A percentile compares a stretch with the other conserved stretches of the same genome.
These are phyloP conservation scores for Phaeolepiota aurea DNA, from an alignment of 768 basidiomycete genomes.

Conservation along the genomic window DNA sequence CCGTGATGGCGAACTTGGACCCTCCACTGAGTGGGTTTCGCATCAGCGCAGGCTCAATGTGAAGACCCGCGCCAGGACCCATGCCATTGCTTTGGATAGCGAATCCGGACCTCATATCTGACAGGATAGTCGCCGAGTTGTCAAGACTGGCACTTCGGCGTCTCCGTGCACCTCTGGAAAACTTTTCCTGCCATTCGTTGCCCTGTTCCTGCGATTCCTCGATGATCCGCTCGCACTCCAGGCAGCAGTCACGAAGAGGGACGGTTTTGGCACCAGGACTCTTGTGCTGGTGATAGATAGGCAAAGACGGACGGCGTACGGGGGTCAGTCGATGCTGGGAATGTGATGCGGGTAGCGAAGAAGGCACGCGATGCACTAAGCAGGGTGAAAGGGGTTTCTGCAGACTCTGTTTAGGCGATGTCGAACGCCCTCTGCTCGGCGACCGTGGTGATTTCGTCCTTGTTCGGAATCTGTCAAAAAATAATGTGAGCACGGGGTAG, in stretches of 20 bases:
- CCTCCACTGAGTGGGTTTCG: slow-evolving; percentile 4
- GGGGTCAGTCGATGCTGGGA: slow-evolving; percentile 9
- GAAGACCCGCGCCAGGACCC: slow-evolving; percentile 1
- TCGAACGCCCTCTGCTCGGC: slow-evolving; percentile 28
- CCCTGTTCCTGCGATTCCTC: slow-evolving; percentile 50
- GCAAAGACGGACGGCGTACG: slow-evolving; percentile 21
- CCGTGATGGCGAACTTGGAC: slow-evolving; percentile 32
- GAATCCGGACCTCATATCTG: slow-evolving; percentile 2
- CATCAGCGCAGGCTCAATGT: slow-evolving; percentile 1
- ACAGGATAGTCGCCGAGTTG: slow-evolving; percentile 17
- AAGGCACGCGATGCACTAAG: slow-evolving; percentile 39
- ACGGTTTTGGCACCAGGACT: slow-evolving; percentile 42
- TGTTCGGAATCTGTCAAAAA: slow-evolving; percentile 9
- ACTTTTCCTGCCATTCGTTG: slow-evolving; percentile 54
- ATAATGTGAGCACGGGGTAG: slow-evolving; percentile 4
- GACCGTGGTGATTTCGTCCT: slow-evolving; percentile 28
- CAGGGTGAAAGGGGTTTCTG: slow-evolving; percentile 42
- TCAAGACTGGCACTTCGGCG: slow-evolving; percentile 41
- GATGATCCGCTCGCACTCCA: slow-evolving; percentile 48
- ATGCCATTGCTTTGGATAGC: slow-evolving; percentile 3
- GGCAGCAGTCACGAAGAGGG: slow-evolving; percentile 67
- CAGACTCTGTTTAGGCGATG: slow-evolving; percentile 18
- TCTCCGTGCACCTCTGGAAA: slow-evolving; percentile 52
- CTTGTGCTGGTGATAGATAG: slow-evolving; percentile 22
- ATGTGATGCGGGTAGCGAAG: slow-evolving; percentile 10